These are phyloP conservation scores for Eucalyptus marginata DNA, from an alignment of 345 rosid genomes.

Conservation along the genomic window DNA sequence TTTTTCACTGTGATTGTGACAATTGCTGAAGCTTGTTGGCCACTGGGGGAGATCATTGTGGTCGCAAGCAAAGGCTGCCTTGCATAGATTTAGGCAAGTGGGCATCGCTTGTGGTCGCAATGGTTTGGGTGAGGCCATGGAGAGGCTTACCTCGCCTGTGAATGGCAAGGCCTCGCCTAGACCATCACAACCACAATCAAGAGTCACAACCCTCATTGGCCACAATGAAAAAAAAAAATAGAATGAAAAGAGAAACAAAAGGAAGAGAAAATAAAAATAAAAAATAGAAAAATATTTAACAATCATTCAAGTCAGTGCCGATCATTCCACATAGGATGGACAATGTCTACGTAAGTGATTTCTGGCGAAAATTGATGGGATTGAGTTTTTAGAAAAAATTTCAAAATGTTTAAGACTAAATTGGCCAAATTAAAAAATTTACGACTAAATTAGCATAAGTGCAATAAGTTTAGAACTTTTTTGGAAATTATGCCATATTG, in stretches of 20 bases:
- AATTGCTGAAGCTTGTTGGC: not conserved
- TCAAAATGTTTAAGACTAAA: not conserved
- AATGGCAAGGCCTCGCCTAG: not conserved
- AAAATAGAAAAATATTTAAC: not conserved
- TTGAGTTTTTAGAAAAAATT: accelerated
- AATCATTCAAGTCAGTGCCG: not conserved
- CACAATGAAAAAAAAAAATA: not conserved
- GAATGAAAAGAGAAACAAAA: not conserved
- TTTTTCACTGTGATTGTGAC: too few relatives aligned
- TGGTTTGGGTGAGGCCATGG: not conserved
- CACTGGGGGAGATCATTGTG: accelerated
- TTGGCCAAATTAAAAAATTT: not conserved
- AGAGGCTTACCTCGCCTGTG: not conserved
- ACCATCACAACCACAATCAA: accelerated
- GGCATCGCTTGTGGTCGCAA: too few relatives aligned
- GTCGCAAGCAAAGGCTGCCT: not conserved
- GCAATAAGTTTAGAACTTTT: not conserved
- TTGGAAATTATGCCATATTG: not conserved
- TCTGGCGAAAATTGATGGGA: accelerated
- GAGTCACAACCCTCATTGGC: accelerated
- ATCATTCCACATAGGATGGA: accelerated
- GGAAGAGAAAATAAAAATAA: not conserved
- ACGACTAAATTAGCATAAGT: not conserved
- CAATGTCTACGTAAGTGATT: accelerated
- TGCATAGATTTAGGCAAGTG: not conserved